These are phyloP conservation scores for Carpinus fangiana DNA, from an alignment of 306 rosid genomes.

Conservation along the genomic window DNA sequence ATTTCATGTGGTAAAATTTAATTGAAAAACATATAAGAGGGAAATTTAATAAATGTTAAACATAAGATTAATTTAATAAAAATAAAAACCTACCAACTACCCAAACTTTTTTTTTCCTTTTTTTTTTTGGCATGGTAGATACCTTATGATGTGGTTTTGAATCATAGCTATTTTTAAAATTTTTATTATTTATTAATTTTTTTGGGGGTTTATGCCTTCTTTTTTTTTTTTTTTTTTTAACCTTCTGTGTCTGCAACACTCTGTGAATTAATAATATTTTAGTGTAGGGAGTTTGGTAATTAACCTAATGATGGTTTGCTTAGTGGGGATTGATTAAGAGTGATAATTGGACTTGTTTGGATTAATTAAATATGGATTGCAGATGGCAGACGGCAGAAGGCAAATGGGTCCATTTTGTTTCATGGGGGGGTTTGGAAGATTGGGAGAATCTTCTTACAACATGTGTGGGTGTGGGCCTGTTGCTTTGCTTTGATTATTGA, in stretches of 20 bases:
- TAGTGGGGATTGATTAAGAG: not conserved
- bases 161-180: no score
- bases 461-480: slow-evolving; percentile 22
- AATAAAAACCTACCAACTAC: no score
- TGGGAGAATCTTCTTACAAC: slow-evolving; percentile 20
- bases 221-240: no score
- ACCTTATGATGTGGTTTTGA: no score
- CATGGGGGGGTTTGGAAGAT: not conserved
- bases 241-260: not conserved
- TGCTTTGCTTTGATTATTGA: slow-evolving; percentile 20
- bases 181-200: no score
- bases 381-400: not conserved
- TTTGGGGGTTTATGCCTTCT: no score
- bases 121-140: no score
- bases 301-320: slow-evolving; percentile 4
- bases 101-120: no score
- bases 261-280: not conserved
- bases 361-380: not conserved
- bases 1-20: no score
- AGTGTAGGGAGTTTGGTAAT: not conserved
- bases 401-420: slow-evolving; percentile 20
- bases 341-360: not conserved
- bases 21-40: no score
- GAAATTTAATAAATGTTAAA: no score
- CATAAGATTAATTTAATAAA: no score